phyloP scores from a whole-genome alignment of 306 rosid species.

The Cicer cuneatum region DNA sequence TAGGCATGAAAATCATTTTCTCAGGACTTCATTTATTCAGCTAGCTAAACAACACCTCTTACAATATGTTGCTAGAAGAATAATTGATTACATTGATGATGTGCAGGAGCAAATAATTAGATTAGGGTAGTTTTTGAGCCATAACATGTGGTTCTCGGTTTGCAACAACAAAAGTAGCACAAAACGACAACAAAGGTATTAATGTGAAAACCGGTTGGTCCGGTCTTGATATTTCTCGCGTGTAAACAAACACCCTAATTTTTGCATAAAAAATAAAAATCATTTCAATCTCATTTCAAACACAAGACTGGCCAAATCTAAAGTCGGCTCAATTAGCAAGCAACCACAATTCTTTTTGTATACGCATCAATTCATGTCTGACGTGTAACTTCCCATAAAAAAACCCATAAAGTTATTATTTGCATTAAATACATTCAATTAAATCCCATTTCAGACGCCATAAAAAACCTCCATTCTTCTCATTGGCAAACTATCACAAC shows the following conservation, averaged over 20 bases:
- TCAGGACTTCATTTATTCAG: not conserved
- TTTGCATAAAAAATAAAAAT: not conserved
- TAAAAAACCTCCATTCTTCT: not conserved
- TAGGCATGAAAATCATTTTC: not conserved
- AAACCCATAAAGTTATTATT: not conserved
- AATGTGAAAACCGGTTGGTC: not conserved
- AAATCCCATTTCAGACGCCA: conserved; percentile 16
- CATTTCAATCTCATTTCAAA: conserved; percentile 14
- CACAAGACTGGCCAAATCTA: not conserved
- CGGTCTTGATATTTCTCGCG: not conserved
- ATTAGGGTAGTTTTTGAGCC: not conserved
- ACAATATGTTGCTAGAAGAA: conserved; percentile 2
- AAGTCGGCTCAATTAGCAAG: conserved; percentile 3
- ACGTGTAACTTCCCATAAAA: not conserved
- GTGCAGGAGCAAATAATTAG: not conserved
- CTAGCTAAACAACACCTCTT: not conserved
- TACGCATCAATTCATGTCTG: not conserved
- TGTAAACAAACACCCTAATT: not conserved
- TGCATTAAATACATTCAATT: not conserved
- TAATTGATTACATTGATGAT: not conserved
- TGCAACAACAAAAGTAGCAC: not conserved
- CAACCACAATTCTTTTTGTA: not conserved
- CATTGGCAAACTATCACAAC: conserved; percentile 4
- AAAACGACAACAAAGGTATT: not conserved
- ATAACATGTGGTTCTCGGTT: not conserved